Percentiles rank a stretch among this genome's conserved stretches.
Evolutionary conservation across 164 flowering plant genomes (phyloP).

Genomic region (Malania oleifera): DNA sequence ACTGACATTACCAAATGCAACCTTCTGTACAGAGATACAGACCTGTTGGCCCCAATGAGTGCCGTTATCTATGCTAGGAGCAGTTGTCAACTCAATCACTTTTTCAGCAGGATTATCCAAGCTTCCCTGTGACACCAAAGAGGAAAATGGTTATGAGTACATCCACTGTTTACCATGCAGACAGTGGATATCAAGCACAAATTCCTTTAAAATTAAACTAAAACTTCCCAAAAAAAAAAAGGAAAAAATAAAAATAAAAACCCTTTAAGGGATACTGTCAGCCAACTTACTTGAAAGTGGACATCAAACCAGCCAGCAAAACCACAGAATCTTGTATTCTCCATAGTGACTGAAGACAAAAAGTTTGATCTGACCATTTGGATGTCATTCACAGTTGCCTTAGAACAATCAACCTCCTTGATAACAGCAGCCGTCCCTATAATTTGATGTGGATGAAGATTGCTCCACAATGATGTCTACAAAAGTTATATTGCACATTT

Average conservation of each 20-base stretch:
- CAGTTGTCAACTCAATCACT: constrained; percentile 86
- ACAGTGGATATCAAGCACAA: background rate
- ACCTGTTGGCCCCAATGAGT: constrained; percentile 99
- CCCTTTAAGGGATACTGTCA: background rate
- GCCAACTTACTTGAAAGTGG: constrained; percentile 72
- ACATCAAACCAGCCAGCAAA: constrained; percentile 99
- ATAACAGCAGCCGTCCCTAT: constrained; percentile 72
- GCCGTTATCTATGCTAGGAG: constrained; percentile 59
- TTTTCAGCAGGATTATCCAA: constrained; percentile 51
- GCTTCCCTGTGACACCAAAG: constrained; percentile 56
- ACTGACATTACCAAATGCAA: no score
- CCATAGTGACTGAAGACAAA: constrained; percentile 40
- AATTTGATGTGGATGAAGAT: constrained; percentile 86
- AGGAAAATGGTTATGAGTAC: background rate
- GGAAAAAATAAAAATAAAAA: background rate
- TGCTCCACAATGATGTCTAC: constrained; percentile 94
- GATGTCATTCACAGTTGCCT: constrained; percentile 64
- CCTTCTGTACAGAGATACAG: constrained; percentile 3
- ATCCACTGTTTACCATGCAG: background rate
- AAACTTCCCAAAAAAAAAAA: background rate
- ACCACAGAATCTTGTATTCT: constrained; percentile 60
- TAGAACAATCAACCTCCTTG: constrained; percentile 84
- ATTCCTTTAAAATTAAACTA: no score
- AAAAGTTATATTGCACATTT: constrained; percentile 8
- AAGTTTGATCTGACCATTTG: constrained; percentile 44